Base-by-base conservation (phyloP, 2,329 filamentous ascomycete genomes). In the Rutstroemia sp. region DNA sequence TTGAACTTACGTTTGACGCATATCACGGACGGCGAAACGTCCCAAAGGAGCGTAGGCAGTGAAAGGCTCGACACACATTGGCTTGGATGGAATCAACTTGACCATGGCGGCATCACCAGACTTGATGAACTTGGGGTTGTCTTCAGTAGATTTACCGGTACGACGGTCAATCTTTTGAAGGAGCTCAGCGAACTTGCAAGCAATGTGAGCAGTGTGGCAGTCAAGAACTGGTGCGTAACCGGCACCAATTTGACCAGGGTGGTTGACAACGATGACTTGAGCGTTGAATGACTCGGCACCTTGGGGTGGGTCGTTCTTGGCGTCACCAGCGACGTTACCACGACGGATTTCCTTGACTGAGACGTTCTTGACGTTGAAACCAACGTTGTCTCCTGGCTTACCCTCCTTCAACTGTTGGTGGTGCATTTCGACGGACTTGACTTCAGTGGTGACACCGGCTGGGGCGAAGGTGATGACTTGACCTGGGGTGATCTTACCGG, bases 351-450 rank as follows among this genome's bases (percentile, higher is more conserved):
- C 94, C 92, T 99, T 99, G 82, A 99, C 94, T 78, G 94, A 97
- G 73, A 99, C 94, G 94, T 99, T 99, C 92, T 99, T 99, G 82
- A 99, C 92, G 89, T 99, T 99, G 92, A 99, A 99, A 72, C 94
- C 94, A 77, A 99, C 94, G 84, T 99, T 99, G 89, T 99, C 94
- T 87, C 94, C 94, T 74, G 94, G 94, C 68, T 89, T 74, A 89
- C 94, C 94, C 85, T 96, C 87, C 67, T 76, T 62, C 70, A 99
- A 92, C 88, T 96, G 92, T 84, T 96, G 90, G 91, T 97, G 92
- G 87, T 96, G 92, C 94, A 99, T 99, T 84, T 99, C 94, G 73
- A 99, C 94, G 78, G 92, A 97, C 91, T 99, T 99, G 86, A 97
- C 94, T 89, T 99, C 94, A 84, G 94, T 97, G 87, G 94, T 97